Percentiles rank a stretch among this genome's conserved stretches.
phyloP scores from a whole-genome alignment of 1,139 yeast genomes.

The Entelexis sorbosivorans region DNA sequence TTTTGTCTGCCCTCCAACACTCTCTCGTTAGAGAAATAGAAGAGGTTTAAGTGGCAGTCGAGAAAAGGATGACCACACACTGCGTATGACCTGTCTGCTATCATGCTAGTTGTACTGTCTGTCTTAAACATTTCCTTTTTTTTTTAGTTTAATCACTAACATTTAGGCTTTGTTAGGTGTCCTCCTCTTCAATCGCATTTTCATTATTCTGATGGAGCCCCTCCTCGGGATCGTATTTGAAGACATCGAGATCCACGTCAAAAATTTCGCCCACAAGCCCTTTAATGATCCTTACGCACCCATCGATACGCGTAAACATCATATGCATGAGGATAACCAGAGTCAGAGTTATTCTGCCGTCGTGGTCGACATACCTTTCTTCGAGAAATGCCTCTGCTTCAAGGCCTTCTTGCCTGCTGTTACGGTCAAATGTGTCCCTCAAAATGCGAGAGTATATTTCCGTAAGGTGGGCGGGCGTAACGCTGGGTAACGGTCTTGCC shows the following conservation, averaged over 20 bases:
- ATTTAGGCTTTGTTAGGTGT: no score
- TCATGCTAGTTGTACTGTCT: no score
- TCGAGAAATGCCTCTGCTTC: neutral
- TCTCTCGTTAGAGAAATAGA: no score
- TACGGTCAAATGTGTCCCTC: neutral
- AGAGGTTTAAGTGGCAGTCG: no score
- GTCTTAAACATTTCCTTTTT: no score
- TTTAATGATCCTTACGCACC: constrained; percentile 11
- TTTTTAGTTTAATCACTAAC: no score
- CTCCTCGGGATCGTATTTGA: constrained; percentile 4
- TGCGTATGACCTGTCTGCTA: no score
- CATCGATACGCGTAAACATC: constrained; percentile 15
- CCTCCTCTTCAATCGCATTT: neutral
- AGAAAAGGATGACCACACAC: no score
- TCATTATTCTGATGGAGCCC: neutral
- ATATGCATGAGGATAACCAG: constrained; percentile 4
- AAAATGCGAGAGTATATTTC: constrained; percentile 6
- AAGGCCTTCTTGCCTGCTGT: neutral
- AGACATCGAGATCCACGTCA: constrained; percentile 4
- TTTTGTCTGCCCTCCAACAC: no score
- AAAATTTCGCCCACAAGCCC: constrained; percentile 20
- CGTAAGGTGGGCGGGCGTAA: constrained; percentile 16
- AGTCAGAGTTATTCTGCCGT: constrained; percentile 10
- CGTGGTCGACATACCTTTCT: neutral
- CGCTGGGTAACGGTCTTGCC: constrained; percentile 15